These are phyloP conservation scores for Inonotus hispidus DNA, from an alignment of 1,284 basidiomycete species.

Conservation along the genomic window DNA sequence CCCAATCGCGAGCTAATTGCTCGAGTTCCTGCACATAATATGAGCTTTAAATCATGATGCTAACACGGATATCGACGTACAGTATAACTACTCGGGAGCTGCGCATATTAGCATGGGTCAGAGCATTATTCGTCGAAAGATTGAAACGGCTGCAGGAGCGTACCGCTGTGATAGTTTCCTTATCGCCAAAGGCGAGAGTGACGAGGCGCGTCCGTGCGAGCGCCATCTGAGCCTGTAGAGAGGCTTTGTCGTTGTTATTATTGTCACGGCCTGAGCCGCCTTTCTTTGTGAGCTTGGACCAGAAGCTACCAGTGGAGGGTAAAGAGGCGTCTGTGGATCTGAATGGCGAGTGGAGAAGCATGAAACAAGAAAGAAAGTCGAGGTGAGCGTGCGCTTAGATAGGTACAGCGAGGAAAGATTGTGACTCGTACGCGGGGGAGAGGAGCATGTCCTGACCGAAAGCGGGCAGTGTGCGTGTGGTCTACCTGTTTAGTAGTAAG, in stretches of 20 bases:
- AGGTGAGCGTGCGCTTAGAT: slow-evolving; percentile 20
- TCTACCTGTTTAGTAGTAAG: background rate
- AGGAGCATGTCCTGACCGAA: slow-evolving; percentile 49
- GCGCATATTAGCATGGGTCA: background rate
- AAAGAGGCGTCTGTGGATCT: slow-evolving; percentile 59
- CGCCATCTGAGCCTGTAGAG: slow-evolving; percentile 41
- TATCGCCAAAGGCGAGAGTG: slow-evolving; percentile 74
- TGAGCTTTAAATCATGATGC: slow-evolving; percentile 6
- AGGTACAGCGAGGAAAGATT: slow-evolving; percentile 20
- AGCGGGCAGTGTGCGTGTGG: background rate
- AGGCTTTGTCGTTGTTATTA: slow-evolving; percentile 49
- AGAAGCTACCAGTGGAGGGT: slow-evolving; percentile 45
- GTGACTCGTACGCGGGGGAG: slow-evolving; percentile 65
- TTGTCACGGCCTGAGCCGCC: slow-evolving; percentile 34
- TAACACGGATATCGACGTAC: slow-evolving; percentile 33
- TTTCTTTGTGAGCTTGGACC: slow-evolving; percentile 33
- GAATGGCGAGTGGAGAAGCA: slow-evolving; percentile 30
- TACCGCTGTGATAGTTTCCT: slow-evolving; percentile 77
- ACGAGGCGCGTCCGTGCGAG: slow-evolving; percentile 65
- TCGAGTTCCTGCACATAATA: slow-evolving; percentile 58
- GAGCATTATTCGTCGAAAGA: background rate
- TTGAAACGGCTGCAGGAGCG: slow-evolving; percentile 17
- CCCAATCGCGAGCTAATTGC: slow-evolving; percentile 72
- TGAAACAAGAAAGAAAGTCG: slow-evolving; percentile 25
- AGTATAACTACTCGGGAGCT: slow-evolving; percentile 60